Evolutionary conservation across 257 asterid species (phyloP).

Genomic region (Primulina huaijiensis): DNA sequence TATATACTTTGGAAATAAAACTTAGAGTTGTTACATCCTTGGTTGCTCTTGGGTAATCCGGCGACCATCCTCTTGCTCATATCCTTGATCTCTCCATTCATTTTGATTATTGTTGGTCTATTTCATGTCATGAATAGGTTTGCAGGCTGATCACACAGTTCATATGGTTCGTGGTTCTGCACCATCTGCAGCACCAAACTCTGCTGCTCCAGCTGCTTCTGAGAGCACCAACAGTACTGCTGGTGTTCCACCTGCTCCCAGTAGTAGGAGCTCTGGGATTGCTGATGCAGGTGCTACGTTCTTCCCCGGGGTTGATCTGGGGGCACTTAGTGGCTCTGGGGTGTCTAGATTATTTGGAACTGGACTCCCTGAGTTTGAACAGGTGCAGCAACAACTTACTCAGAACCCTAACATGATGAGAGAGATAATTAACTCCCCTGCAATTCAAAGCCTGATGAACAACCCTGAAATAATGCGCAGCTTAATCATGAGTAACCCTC

Average conservation of each 20-base stretch:
- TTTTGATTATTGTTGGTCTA: slow-evolving; percentile 13
- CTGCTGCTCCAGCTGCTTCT: slow-evolving; percentile 32
- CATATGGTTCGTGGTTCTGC: slow-evolving; percentile 64
- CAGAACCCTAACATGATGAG: slow-evolving; percentile 60
- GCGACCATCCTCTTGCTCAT: background rate
- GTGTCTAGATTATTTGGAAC: slow-evolving; percentile 47
- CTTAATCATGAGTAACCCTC: slow-evolving; percentile 67
- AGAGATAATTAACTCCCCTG: slow-evolving; percentile 56
- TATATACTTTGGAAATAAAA: background rate
- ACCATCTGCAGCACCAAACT: slow-evolving; percentile 38
- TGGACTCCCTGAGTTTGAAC: slow-evolving; percentile 56
- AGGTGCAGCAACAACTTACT: slow-evolving; percentile 50
- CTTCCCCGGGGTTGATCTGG: slow-evolving; percentile 43
- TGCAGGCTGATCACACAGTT: slow-evolving; percentile 64
- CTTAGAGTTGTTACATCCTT: background rate
- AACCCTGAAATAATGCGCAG: slow-evolving; percentile 57
- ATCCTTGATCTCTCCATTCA: background rate
- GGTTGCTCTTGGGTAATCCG: background rate
- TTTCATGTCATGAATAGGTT: slow-evolving; percentile 32
- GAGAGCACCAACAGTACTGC: slow-evolving; percentile 29
- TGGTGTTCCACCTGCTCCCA: slow-evolving; percentile 32
- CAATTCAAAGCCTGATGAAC: slow-evolving; percentile 51
- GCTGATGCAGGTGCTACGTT: slow-evolving; percentile 43
- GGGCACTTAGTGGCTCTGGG: slow-evolving; percentile 40
- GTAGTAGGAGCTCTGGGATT: slow-evolving; percentile 31